A percentile compares a stretch with the other conserved stretches of the same genome.
phyloP scores from a whole-genome alignment of 495 filamentous ascomycete genomes.

The Entonaema liquescens region DNA sequence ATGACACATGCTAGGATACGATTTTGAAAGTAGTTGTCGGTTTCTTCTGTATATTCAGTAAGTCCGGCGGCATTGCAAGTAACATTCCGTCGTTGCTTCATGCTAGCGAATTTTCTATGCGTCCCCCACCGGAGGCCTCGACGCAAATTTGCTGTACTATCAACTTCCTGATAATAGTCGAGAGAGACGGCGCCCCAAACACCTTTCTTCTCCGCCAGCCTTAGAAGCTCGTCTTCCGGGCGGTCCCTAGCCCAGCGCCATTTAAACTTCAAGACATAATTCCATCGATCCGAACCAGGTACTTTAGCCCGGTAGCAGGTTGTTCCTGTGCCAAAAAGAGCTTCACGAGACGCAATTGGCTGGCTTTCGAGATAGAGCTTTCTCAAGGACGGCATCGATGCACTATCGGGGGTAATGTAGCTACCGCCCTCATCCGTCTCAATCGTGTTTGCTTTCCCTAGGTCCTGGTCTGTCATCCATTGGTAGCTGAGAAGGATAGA shows the following conservation, averaged over 20 bases:
- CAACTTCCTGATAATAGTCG: not conserved
- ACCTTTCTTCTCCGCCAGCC: not conserved
- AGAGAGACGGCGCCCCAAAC: not conserved
- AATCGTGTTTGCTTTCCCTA: not conserved
- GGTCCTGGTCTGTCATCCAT: not conserved
- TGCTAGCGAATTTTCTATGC: not conserved
- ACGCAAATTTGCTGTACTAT: not conserved
- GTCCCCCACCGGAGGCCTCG: not conserved
- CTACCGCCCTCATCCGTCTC: not conserved
- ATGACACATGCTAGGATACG: not conserved
- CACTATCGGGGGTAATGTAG: not conserved
- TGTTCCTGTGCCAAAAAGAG: not conserved
- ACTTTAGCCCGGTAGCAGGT: not conserved
- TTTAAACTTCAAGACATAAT: not conserved
- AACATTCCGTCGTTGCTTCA: not conserved
- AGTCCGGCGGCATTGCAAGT: not conserved
- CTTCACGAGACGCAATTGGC: not conserved
- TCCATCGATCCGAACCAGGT: not conserved
- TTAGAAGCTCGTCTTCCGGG: not conserved
- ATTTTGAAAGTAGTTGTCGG: not conserved
- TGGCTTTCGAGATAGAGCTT: not conserved
- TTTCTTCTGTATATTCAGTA: not conserved
- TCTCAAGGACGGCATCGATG: not conserved
- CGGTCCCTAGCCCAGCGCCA: not conserved
- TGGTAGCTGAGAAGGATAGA: not conserved